A percentile compares a stretch with the other conserved stretches of the same genome.
Conservation (phyloP, 1,284 basidiomycete species). For the Pseudozyma flocculosa region DNA sequence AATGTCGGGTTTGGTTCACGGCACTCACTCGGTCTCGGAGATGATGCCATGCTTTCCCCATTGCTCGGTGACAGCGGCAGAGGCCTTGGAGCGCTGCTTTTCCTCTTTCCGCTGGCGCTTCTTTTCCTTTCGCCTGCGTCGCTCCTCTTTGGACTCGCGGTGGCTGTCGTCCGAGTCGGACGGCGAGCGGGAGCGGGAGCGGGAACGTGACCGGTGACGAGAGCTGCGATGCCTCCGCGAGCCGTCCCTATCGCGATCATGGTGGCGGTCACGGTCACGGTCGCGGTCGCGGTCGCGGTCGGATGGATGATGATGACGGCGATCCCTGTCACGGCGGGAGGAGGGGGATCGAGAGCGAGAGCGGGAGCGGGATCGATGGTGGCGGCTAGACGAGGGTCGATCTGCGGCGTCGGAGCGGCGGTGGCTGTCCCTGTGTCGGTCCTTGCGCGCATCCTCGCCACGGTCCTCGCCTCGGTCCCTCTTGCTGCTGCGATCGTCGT, state of each 20-base stretch:
- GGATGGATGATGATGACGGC: not conserved
- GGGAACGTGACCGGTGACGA: not conserved
- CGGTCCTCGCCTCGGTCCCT: slow-evolving; percentile 1
- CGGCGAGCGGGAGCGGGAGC: not conserved
- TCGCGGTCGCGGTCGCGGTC: not conserved
- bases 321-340: no score
- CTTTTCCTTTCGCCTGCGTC: not conserved
- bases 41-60: slow-evolving; percentile 7
- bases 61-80: slow-evolving; percentile 2
- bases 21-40: slow-evolving; percentile 1
- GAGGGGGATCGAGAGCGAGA: no score
- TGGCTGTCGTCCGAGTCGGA: not conserved
- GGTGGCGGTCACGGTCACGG: slow-evolving; percentile 1
- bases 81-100: not conserved
- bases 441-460: not conserved
- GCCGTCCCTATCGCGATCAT: slow-evolving; percentile 1
- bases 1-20: no score
- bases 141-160: not conserved
- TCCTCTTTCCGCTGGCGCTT: slow-evolving; percentile 3
- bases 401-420: no score
- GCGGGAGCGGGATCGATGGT: no score
- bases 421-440: not conserved
- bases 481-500: not conserved
- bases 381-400: no score
- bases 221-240: not conserved